A percentile compares a stretch with the other conserved stretches of the same genome.
phyloP scores from a whole-genome alignment of 2,329 filamentous ascomycete species.

The Thelonectria blattea region DNA sequence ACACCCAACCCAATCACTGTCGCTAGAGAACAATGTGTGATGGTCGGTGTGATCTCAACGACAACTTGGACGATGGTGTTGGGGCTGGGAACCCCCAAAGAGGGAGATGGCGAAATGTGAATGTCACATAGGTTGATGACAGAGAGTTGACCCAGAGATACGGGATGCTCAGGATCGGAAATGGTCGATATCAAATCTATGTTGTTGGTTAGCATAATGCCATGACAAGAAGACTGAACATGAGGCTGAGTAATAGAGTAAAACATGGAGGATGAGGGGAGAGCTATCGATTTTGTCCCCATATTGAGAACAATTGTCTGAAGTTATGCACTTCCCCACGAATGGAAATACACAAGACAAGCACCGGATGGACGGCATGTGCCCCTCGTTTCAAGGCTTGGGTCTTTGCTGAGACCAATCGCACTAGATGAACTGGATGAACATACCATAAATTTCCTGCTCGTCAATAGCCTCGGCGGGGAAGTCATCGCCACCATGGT shows the following conservation, averaged over 20 bases:
- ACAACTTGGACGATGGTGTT: conserved; percentile 73
- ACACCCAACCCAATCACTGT: conserved; percentile 96
- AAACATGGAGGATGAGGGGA: no score
- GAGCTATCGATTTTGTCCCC: not conserved
- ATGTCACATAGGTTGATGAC: conserved; percentile 98
- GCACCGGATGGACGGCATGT: not conserved
- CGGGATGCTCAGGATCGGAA: conserved; percentile 93
- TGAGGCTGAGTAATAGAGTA: no score
- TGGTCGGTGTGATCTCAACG: conserved; percentile 92
- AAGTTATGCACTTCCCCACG: conserved; percentile 3
- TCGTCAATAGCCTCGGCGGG: conserved; percentile 87
- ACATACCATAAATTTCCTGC: conserved; percentile 90
- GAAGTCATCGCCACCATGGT: conserved; percentile 61
- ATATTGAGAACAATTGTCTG: not conserved
- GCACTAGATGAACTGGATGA: not conserved
- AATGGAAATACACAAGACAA: conserved; percentile 8
- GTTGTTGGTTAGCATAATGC: conserved; percentile 21
- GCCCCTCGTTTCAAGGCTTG: not conserved
- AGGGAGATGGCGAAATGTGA: conserved; percentile 63
- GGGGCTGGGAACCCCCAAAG: conserved; percentile 49
- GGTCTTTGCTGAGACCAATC: not conserved
- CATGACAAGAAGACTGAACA: not conserved
- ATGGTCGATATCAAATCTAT: conserved; percentile 92
- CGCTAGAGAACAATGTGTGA: conserved; percentile 94
- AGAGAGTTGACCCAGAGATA: conserved; percentile 89